Evolutionary conservation across 371 early-diverging fungal species (phyloP).

Genomic region (Mortierella sp.): DNA sequence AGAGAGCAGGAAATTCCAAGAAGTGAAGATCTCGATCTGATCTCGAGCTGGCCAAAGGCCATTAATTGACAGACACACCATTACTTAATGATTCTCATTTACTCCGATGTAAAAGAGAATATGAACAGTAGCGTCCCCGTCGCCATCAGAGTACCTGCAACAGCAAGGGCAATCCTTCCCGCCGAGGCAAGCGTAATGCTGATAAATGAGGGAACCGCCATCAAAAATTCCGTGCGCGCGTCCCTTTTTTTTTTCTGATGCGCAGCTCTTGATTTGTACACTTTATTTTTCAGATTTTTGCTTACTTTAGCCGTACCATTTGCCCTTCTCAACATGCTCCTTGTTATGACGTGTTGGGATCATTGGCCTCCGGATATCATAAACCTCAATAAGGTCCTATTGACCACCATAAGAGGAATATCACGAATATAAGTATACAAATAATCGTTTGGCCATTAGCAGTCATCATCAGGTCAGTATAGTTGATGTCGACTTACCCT

Average conservation of each 20-base stretch:
- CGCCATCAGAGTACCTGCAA: too few species aligned
- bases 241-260: too few species aligned
- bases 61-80: background rate
- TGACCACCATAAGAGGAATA: background rate
- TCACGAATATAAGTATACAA: background rate
- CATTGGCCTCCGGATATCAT: constrained; percentile 67
- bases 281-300: background rate
- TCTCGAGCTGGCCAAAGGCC: background rate
- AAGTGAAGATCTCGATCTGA: background rate
- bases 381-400: constrained; percentile 76
- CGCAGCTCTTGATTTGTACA: background rate
- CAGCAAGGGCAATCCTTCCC: too few species aligned
- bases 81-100: background rate
- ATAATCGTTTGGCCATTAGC: background rate
- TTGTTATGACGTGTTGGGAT: constrained; percentile 71
- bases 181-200: too few species aligned
- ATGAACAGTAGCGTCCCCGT: background rate
- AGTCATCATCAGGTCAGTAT: background rate
- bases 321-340: constrained; percentile 48
- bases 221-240: too few species aligned
- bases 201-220: too few species aligned
- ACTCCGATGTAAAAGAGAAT: background rate
- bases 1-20: background rate
- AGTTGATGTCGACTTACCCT: constrained; percentile 55
- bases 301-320: constrained; percentile 61